Evolutionary conservation across 176 grass and related monocot genomes (phyloP).

Genomic region (Poa annua): DNA sequence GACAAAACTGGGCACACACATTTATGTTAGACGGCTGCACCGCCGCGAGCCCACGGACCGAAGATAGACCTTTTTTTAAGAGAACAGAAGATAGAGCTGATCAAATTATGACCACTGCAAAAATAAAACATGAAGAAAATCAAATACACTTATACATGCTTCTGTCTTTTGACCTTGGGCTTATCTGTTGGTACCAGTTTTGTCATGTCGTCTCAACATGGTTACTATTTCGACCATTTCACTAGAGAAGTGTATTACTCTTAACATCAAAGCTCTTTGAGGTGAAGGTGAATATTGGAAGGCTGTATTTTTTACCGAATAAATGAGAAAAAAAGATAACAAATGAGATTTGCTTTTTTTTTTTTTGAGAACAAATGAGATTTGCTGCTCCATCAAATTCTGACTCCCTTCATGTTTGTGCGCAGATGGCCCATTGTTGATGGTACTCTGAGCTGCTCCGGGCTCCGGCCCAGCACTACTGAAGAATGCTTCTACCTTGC

Average conservation of each 20-base stretch:
- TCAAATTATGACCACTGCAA: neutral
- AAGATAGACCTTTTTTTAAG: neutral
- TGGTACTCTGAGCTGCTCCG: neutral
- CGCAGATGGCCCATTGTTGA: constrained; percentile 38
- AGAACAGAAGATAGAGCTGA: neutral
- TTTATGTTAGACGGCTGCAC: neutral
- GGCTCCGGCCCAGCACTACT: neutral
- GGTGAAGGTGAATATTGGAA: neutral
- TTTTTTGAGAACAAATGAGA: neutral
- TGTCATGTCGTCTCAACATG: neutral
- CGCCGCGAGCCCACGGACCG: neutral
- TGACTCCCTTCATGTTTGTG: constrained; percentile 7
- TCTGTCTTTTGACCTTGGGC: neutral
- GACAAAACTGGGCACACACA: neutral
- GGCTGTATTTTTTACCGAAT: neutral
- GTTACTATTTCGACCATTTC: neutral
- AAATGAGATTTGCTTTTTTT: too few relatives aligned
- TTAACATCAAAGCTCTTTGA: constrained; percentile 8
- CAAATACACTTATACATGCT: neutral
- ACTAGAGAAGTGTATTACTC: neutral
- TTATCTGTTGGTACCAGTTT: neutral
- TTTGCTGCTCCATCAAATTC: constrained; percentile 3
- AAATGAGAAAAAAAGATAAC: neutral
- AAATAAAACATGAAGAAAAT: constrained; percentile 17
- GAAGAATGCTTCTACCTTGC: neutral